Percentiles rank a stretch among this genome's conserved stretches.
These are phyloP conservation scores for Mucor irregularis DNA, from an alignment of 371 early-diverging fungal species.

Conservation along the genomic window DNA sequence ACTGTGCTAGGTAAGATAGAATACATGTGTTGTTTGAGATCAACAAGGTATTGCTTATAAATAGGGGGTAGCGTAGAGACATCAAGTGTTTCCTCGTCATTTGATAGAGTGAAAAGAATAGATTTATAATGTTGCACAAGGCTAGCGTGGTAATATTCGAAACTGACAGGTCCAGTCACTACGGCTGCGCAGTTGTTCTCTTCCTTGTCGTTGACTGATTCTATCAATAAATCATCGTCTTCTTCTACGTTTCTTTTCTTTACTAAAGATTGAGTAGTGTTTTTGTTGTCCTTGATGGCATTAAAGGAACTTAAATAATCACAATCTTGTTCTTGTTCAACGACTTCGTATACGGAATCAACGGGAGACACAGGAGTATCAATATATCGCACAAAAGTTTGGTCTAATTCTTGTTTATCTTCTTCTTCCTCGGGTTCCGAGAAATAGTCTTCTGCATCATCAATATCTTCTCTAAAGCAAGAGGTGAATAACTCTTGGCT, in stretches of 20 bases:
- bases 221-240: not conserved
- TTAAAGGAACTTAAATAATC: not conserved
- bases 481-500: not conserved
- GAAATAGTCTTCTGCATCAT: not conserved
- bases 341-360: too few relatives aligned
- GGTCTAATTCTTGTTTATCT: not conserved
- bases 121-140: slow-evolving; percentile 2
- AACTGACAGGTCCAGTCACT: not conserved
- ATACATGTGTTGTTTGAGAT: not conserved
- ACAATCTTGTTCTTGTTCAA: not conserved
- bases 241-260: not conserved
- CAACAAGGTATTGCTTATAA: too few relatives aligned
- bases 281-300: not conserved
- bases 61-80: too few relatives aligned
- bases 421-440: not conserved
- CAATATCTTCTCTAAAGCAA: slow-evolving; percentile 3
- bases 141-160: not conserved
- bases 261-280: too few relatives aligned
- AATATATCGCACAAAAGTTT: not conserved
- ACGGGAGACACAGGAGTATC: too few relatives aligned
- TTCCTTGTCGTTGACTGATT: not conserved
- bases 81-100: too few relatives aligned
- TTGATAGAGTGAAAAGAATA: too few relatives aligned
- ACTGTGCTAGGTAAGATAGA: not conserved
- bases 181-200: not conserved